Percentiles rank a stretch among this genome's conserved stretches.
Conservation (phyloP, 2,329 filamentous ascomycete genomes). For the Helminthosporium solani region DNA sequence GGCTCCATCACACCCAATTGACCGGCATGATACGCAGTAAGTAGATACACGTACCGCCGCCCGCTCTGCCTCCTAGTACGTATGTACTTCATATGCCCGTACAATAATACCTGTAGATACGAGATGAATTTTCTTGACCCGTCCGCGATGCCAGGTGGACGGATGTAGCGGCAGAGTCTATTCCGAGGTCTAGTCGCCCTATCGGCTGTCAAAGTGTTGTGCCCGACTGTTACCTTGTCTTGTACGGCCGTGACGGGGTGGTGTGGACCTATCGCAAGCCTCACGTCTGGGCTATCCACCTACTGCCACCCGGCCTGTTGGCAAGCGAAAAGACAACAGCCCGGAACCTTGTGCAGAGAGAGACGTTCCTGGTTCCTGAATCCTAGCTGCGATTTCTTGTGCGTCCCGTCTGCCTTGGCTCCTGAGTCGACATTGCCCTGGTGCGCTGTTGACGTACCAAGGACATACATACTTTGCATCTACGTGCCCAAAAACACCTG, state of each 20-base stretch:
- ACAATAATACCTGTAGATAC: too few species aligned
- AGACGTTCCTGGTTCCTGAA: slow-evolving; percentile 2
- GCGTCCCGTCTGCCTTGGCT: slow-evolving; percentile 6
- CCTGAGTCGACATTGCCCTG: slow-evolving; percentile 1
- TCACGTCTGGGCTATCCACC: slow-evolving; percentile 31
- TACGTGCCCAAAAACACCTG: too few species aligned
- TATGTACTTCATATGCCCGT: too few species aligned
- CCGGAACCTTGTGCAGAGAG: slow-evolving; percentile 13
- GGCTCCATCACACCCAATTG: slow-evolving; percentile 27
- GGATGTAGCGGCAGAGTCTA: slow-evolving; percentile 10
- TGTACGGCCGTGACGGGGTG: too few species aligned
- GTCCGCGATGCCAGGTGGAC: slow-evolving; percentile 11
- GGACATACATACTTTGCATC: too few species aligned
- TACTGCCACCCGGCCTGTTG: slow-evolving; percentile 8
- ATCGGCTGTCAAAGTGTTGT: slow-evolving; percentile 23
- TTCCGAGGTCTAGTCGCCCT: slow-evolving; percentile 31
- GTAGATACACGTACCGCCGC: background rate
- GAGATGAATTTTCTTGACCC: too few species aligned
- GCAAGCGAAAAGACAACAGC: slow-evolving; percentile 22
- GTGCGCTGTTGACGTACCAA: background rate
- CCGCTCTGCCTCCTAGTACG: too few species aligned
- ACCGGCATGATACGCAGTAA: background rate
- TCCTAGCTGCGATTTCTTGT: slow-evolving; percentile 5
- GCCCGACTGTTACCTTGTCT: background rate
- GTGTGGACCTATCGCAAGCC: slow-evolving; percentile 16